Evolutionary conservation across 2,329 filamentous ascomycete genomes (phyloP).

Genomic region (Dichotomopilus funicola): DNA sequence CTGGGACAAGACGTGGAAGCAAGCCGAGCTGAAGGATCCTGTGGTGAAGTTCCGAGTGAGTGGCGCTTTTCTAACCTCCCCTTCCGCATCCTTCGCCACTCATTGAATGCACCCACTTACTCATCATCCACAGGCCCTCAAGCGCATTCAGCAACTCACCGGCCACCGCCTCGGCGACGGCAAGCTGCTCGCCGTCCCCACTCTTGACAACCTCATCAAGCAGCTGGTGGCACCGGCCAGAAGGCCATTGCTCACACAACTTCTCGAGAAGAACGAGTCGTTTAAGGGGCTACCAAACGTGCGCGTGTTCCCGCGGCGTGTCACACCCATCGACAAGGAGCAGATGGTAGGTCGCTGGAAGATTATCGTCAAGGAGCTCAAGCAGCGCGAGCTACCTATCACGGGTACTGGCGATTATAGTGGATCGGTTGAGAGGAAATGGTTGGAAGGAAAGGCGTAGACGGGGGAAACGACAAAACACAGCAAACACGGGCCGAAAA

Average conservation of each 20-base stretch:
- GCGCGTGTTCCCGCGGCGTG: constrained; percentile 53
- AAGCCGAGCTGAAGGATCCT: constrained; percentile 49
- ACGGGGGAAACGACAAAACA: too few species aligned
- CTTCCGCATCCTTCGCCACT: not conserved
- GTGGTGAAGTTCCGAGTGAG: constrained; percentile 52
- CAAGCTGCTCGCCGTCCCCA: constrained; percentile 51
- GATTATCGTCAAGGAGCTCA: constrained; percentile 31
- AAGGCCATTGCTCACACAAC: constrained; percentile 56
- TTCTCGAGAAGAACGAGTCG: constrained; percentile 42
- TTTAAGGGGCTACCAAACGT: constrained; percentile 62
- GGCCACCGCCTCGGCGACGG: constrained; percentile 68
- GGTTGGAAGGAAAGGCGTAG: constrained; percentile 21
- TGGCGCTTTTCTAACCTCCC: not conserved
- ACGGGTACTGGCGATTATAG: constrained; percentile 27
- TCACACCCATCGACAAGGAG: constrained; percentile 52
- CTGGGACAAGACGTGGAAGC: constrained; percentile 53
- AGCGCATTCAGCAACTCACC: constrained; percentile 76
- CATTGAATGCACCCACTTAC: constrained; percentile 12
- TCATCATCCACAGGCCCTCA: constrained; percentile 56
- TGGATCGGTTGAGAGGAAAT: constrained; percentile 26
- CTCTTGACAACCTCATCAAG: constrained; percentile 48
- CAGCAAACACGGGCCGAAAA: too few species aligned
- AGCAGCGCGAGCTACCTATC: constrained; percentile 30
- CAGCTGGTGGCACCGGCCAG: constrained; percentile 49
- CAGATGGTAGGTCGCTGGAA: constrained; percentile 35